A percentile compares a stretch with the other conserved stretches of the same genome.
Evolutionary conservation across 192 early-diverging fungal species (phyloP).

Genomic region (Coemansia sp.): DNA sequence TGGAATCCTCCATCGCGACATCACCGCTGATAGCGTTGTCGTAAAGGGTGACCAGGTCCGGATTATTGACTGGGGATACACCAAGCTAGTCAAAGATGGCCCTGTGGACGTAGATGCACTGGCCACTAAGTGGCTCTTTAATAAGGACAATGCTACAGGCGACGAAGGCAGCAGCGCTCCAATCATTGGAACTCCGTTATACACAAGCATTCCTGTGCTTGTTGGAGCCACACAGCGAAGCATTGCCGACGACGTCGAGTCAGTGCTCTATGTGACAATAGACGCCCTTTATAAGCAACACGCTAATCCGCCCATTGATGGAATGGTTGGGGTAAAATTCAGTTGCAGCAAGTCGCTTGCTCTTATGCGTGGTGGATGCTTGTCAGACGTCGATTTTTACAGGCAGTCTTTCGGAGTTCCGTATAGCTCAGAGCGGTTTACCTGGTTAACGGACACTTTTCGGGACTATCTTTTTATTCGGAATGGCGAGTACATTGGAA

Average conservation of each 20-base stretch:
- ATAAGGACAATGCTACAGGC: not conserved
- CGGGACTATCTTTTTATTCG: not conserved
- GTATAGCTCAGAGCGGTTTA: not conserved
- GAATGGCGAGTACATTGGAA: conserved; percentile 1
- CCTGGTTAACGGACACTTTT: not conserved
- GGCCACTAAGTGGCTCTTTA: not conserved
- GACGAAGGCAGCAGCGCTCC: not conserved
- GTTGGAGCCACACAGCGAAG: not conserved
- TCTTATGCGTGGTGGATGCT: not conserved
- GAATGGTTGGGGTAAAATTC: not conserved
- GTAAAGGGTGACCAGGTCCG: not conserved
- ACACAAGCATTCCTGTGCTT: not conserved
- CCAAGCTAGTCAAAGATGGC: not conserved
- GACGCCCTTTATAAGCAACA: not conserved
- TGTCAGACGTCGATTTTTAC: not conserved
- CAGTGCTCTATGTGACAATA: conserved; percentile 1
- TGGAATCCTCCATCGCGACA: conserved; percentile 3
- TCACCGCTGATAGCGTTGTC: not conserved
- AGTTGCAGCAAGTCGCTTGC: not conserved
- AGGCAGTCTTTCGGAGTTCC: not conserved
- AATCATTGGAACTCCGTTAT: not conserved
- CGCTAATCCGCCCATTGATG: not conserved
- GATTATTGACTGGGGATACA: not conserved
- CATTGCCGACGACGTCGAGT: not conserved
- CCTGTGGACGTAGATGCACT: not conserved